These are phyloP conservation scores for Hypoxylon sp. DNA, from an alignment of 2,329 filamentous ascomycete species.

Conservation along the genomic window DNA sequence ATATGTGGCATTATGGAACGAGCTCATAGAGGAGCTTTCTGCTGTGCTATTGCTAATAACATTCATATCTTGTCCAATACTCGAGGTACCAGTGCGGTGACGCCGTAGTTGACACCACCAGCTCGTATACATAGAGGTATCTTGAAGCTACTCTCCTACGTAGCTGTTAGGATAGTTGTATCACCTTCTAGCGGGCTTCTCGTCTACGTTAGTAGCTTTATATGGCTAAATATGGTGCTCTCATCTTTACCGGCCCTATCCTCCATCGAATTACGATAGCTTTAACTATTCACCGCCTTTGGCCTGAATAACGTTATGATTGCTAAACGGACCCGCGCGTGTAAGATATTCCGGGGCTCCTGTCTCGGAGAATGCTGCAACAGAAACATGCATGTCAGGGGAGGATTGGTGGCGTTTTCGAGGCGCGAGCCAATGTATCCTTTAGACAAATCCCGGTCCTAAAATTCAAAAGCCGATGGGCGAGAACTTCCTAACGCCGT, in stretches of 20 bases:
- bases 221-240: too few relatives aligned
- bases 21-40: constrained; percentile 2
- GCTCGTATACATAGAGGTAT: background rate
- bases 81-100: background rate
- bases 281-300: too few relatives aligned
- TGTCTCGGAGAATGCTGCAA: background rate
- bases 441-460: background rate
- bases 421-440: background rate
- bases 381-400: background rate
- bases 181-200: too few relatives aligned
- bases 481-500: background rate
- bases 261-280: too few relatives aligned
- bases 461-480: background rate
- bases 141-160: background rate
- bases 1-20: constrained; percentile 1
- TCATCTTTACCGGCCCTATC: background rate
- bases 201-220: too few relatives aligned
- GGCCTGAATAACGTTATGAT: too few relatives aligned
- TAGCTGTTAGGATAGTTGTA: background rate
- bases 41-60: constrained; percentile 17
- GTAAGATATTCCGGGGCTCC: background rate
- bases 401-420: background rate
- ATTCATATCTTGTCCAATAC: constrained; percentile 10
- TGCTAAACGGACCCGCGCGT: too few relatives aligned
- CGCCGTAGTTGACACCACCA: background rate